These are phyloP conservation scores for Sporothrix pseudoabietina DNA, from an alignment of 2,329 filamentous ascomycete genomes.

Conservation along the genomic window DNA sequence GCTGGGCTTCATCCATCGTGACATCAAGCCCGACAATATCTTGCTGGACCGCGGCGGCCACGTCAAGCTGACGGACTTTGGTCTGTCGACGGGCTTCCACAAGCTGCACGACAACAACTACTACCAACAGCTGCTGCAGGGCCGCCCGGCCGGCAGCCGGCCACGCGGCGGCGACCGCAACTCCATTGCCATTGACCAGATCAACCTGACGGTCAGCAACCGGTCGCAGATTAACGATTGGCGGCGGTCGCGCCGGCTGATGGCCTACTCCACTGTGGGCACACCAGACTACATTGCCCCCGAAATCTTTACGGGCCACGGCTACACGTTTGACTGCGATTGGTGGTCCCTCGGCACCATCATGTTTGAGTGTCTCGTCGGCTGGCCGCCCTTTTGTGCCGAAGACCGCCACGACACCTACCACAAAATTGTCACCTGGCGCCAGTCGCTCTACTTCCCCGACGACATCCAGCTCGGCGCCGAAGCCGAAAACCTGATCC, in stretches of 20 bases:
- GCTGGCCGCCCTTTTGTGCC: constrained; percentile 98
- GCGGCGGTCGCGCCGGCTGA: constrained; percentile 90
- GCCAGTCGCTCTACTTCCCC: constrained; percentile 91
- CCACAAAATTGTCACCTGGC: constrained; percentile 99
- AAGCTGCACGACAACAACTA: constrained; percentile 98
- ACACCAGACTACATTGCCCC: constrained; percentile 98
- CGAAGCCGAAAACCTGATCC: constrained; percentile 89
- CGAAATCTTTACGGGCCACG: constrained; percentile 95
- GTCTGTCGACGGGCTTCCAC: constrained; percentile 95
- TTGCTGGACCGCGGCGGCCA: constrained; percentile 92
- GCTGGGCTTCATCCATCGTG: constrained; percentile 96
- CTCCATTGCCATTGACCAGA: constrained; percentile 95
- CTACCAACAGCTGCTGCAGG: constrained; percentile 93
- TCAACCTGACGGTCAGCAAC: constrained; percentile 97
- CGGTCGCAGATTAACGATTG: constrained; percentile 98
- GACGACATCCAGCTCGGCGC: constrained; percentile 87
- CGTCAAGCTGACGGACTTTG: constrained; percentile 98
- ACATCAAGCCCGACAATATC: constrained; percentile 99
- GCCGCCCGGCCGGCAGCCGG: constrained; percentile 65
- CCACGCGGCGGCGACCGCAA: constrained; percentile 72
- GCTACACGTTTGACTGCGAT: constrained; percentile 95
- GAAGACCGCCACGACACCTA: constrained; percentile 98
- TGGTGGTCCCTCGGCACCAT: constrained; percentile 99
- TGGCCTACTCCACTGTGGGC: constrained; percentile 97
- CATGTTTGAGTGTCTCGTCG: constrained; percentile 98